Evolutionary conservation across 148 eudicot genomes (phyloP), one percentile per base, ranked within the genome.

Genomic region (Tetragonia tetragonoides): DNA sequence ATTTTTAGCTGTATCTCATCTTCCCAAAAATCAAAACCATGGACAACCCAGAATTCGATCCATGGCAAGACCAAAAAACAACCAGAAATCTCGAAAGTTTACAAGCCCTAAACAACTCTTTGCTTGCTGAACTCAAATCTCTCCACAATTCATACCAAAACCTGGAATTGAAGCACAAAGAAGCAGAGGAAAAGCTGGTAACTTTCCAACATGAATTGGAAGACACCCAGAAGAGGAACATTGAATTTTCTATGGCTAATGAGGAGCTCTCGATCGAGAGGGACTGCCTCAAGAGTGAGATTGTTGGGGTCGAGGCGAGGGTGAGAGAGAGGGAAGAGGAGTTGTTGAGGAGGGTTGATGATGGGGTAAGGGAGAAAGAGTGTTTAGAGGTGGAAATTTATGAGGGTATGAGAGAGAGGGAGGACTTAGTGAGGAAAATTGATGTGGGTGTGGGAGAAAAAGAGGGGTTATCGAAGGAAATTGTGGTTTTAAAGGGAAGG

Each of bases 331-430:
- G 75, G 66, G 84, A 83, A 46, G 83, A 71, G 71, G 87, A 66
- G 70, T 42, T 79, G 23, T 60, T 66, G 80, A 83, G 81, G 70
- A 67, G 54, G 77, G 53, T 86, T 72, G 56, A 80, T 2, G 85
- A 69, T 34, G 76, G 46, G 63, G 10, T 68, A 44, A 80, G 79
- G 23, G 83, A 80, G 57, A 80, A 75, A 66, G 86, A 74, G 79
- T 65, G 71, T 66, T 83, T 83, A 28, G 85, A 79, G 83, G 81
- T 63, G 38, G 80, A 79, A 51, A 83, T 79, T 54, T 78, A 81
- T 41, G 83, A 75, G 75, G 83, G 83, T 66, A 49, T 81, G 75
- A 75, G 79, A n/a, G 83, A 81, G 71, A 75, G 79, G 75, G 86
- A 74, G 37, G 84, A 78, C 62, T 66, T 81, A 14, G 76, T 77